A percentile compares a stretch with the other conserved stretches of the same genome.
These are phyloP conservation scores for Eimeria brunetti DNA, from an alignment of 169 alveolate genomes.

Conservation along the genomic window DNA sequence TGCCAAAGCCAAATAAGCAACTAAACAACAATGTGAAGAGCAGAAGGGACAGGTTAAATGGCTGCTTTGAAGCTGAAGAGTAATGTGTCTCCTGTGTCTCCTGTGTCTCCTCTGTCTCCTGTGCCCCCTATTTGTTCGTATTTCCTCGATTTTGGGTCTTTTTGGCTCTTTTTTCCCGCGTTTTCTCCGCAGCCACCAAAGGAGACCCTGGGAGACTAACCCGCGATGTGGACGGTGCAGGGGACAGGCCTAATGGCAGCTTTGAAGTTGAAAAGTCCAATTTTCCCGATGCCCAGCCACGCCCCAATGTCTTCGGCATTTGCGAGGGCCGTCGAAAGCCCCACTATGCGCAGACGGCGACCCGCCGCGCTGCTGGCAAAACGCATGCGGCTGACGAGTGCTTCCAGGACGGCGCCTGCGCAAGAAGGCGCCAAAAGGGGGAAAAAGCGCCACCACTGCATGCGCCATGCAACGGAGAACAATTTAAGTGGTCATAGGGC, in stretches of 20 bases:
- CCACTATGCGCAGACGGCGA: conserved; percentile 94
- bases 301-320: conserved; percentile 98
- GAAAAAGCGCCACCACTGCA: neutral
- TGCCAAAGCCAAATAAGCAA: too few species aligned
- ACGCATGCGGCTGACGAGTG: conserved; percentile 98
- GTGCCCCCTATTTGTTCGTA: neutral
- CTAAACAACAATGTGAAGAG: too few species aligned
- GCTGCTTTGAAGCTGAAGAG: too few species aligned
- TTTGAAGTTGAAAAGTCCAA: conserved; percentile 98
- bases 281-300: conserved; percentile 97
- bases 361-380: conserved; percentile 94
- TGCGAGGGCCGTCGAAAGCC: conserved; percentile 99
- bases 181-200: too few species aligned
- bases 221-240: conserved; percentile 97
- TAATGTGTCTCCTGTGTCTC: neutral
- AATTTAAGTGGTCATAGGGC: neutral
- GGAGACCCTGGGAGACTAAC: too few species aligned
- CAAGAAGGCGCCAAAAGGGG: too few species aligned
- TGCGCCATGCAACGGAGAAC: neutral
- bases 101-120: too few species aligned
- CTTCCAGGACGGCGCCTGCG: conserved; percentile 99
- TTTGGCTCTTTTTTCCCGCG: neutral
- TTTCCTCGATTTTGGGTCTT: too few species aligned
- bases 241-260: conserved; percentile 99
- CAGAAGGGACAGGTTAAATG: neutral